These are phyloP conservation scores for Choanephora cucurbitarum DNA, from an alignment of 371 early-diverging fungal genomes.

Conservation along the genomic window DNA sequence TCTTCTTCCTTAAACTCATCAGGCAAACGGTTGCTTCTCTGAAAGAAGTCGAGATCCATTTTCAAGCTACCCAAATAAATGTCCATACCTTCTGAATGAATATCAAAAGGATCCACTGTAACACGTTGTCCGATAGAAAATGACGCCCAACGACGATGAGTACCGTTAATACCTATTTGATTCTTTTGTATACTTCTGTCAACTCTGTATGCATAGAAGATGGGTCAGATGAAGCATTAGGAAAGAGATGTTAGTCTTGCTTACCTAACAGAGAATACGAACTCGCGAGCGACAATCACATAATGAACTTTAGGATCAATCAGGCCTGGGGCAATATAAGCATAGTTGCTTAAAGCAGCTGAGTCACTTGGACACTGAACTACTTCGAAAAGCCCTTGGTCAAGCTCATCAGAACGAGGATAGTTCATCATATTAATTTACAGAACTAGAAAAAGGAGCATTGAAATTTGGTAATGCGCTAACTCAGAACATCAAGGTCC, in stretches of 20 bases:
- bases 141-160: constrained; percentile 89
- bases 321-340: constrained; percentile 73
- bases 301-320: constrained; percentile 71
- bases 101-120: constrained; percentile 75
- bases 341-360: constrained; percentile 79
- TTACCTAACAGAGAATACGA: constrained; percentile 80
- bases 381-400: constrained; percentile 29
- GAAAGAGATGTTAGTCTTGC: not conserved
- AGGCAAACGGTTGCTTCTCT: constrained; percentile 56
- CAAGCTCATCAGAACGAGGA: constrained; percentile 15
- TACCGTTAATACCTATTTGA: constrained; percentile 71
- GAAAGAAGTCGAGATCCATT: constrained; percentile 68
- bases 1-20: constrained; percentile 75
- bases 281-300: constrained; percentile 73
- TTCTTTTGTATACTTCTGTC: constrained; percentile 62
- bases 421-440: constrained; percentile 11
- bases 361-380: constrained; percentile 63
- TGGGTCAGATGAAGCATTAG: not conserved
- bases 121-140: constrained; percentile 84
- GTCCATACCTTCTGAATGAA: constrained; percentile 53
- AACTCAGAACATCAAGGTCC: no score
- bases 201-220: constrained; percentile 41
- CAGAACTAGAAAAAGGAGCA: not conserved
- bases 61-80: constrained; percentile 72
- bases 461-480: no score